Evolutionary conservation across 2,329 filamentous ascomycete genomes (phyloP).

Genomic region (Pseudonectria buxi): DNA sequence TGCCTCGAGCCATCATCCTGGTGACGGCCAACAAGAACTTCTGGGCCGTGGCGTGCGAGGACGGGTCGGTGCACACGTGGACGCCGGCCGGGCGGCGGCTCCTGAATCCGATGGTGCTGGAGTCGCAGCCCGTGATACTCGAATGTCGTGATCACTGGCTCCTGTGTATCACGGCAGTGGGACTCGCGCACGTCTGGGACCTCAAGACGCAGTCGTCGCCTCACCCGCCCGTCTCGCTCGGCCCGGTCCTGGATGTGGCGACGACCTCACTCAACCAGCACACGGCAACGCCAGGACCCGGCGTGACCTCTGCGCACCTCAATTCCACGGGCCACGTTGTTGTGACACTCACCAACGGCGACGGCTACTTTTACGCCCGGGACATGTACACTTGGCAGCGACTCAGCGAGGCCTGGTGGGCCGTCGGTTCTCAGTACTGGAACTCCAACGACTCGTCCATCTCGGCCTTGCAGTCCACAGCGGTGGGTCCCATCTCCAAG

Average conservation of each 20-base stretch:
- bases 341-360: slow-evolving; percentile 88
- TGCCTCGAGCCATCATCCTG: slow-evolving; percentile 80
- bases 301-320: slow-evolving; percentile 83
- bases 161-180: slow-evolving; percentile 80
- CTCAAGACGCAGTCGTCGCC: slow-evolving; percentile 74
- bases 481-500: slow-evolving; percentile 50
- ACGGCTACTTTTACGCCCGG: slow-evolving; percentile 85
- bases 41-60: slow-evolving; percentile 90
- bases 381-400: slow-evolving; percentile 89
- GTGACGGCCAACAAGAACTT: slow-evolving; percentile 85
- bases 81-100: slow-evolving; percentile 83
- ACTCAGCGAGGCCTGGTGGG: slow-evolving; percentile 97
- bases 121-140: slow-evolving; percentile 89
- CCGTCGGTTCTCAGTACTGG: slow-evolving; percentile 97
- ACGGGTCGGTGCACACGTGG: slow-evolving; percentile 86
- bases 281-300: slow-evolving; percentile 66
- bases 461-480: slow-evolving; percentile 68
- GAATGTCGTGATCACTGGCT: slow-evolving; percentile 88
- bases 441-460: slow-evolving; percentile 92
- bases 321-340: slow-evolving; percentile 83
- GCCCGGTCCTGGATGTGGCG: slow-evolving; percentile 81
- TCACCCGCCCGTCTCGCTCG: slow-evolving; percentile 84
- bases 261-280: slow-evolving; percentile 72
- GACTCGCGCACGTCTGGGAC: slow-evolving; percentile 92
- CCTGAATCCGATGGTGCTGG: slow-evolving; percentile 76